Evolutionary conservation across 306 rosid species (phyloP).

Genomic region (Sechiopsis laciniata): DNA sequence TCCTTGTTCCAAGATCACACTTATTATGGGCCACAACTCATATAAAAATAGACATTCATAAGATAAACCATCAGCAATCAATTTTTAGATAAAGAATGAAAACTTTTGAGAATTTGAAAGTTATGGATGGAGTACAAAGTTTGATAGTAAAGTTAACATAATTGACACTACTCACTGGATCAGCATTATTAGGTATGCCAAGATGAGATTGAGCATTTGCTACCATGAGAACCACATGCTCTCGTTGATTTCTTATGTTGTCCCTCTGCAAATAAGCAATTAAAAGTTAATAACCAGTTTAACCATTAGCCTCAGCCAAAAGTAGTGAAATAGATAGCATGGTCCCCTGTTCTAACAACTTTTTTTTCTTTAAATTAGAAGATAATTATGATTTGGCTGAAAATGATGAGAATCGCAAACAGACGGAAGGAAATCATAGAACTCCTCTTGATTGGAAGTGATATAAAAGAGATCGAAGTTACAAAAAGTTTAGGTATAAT

Average conservation of each 20-base stretch:
- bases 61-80: not conserved
- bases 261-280: slow-evolving; percentile 54
- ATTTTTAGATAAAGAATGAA: not conserved
- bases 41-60: not conserved
- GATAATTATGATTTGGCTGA: not conserved
- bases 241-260: slow-evolving; percentile 85
- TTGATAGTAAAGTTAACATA: slow-evolving; percentile 13
- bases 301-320: slow-evolving; percentile 3
- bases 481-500: not conserved
- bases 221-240: slow-evolving; percentile 71
- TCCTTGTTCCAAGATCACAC: not conserved
- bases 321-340: not conserved
- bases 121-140: not conserved
- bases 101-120: not conserved
- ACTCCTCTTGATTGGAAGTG: not conserved
- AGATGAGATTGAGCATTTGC: slow-evolving; percentile 86
- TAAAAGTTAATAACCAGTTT: not conserved
- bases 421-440: not conserved
- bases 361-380: slow-evolving; percentile 1
- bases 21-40: not conserved
- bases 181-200: slow-evolving; percentile 46
- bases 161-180: slow-evolving; percentile 65
- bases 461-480: not conserved
- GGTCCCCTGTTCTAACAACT: not conserved
- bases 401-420: not conserved